Conservation (phyloP, 2,329 filamentous ascomycete species). For the Cladosporium velox region DNA sequence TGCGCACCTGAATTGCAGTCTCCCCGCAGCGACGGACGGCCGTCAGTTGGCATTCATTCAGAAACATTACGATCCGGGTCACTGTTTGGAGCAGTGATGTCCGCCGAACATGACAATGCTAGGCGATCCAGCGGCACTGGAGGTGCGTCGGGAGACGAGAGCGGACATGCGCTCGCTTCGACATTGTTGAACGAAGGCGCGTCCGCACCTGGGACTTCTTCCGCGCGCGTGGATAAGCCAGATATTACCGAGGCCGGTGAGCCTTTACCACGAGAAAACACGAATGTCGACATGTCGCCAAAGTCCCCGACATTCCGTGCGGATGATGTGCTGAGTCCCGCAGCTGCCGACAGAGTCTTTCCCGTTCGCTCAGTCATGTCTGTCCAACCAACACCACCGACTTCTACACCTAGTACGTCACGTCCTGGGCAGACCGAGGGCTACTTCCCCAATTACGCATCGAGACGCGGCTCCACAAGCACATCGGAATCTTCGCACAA, state of each 20-base stretch:
- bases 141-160: background rate
- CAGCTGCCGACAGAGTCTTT: slow-evolving; percentile 65
- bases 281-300: background rate
- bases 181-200: slow-evolving; percentile 1
- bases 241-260: background rate
- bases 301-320: slow-evolving; percentile 3
- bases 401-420: slow-evolving; percentile 35
- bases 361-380: slow-evolving; percentile 80
- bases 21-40: background rate
- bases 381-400: slow-evolving; percentile 61
- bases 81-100: slow-evolving; percentile 19
- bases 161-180: slow-evolving; percentile 7
- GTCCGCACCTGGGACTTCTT: background rate
- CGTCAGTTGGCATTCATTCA: background rate
- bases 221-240: slow-evolving; percentile 21
- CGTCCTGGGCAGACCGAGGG: slow-evolving; percentile 19
- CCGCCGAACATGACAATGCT: slow-evolving; percentile 18
- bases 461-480: background rate
- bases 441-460: slow-evolving; percentile 41
- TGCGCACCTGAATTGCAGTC: background rate
- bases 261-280: background rate
- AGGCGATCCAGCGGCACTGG: background rate
- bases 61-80: background rate
- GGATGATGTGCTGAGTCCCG: slow-evolving; percentile 42
- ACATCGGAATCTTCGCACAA: background rate